phyloP scores from a whole-genome alignment of 2,329 filamentous ascomycete species.

The Scedosporium aurantiacum region DNA sequence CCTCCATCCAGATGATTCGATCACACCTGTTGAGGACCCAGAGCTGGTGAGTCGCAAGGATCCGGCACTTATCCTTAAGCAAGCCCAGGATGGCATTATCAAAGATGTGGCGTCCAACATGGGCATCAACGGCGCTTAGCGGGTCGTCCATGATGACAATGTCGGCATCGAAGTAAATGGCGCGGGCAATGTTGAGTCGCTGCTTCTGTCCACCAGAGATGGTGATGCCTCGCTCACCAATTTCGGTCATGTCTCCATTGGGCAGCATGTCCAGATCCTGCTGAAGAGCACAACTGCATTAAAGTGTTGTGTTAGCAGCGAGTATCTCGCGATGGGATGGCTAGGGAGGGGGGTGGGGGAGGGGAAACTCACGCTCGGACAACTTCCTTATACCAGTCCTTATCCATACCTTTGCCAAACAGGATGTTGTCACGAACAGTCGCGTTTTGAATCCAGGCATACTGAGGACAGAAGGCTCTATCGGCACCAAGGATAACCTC shows the following conservation, averaged over 20 bases:
- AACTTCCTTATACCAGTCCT: conserved; percentile 73
- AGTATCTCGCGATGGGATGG: not conserved
- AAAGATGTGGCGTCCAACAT: conserved; percentile 69
- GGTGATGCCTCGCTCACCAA: conserved; percentile 90
- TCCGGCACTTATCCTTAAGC: conserved; percentile 76
- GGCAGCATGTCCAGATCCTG: conserved; percentile 91
- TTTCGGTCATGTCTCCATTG: conserved; percentile 77
- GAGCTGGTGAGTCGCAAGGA: conserved; percentile 89
- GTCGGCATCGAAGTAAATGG: conserved; percentile 59
- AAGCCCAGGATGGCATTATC: conserved; percentile 88
- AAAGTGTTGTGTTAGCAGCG: conserved; percentile 6
- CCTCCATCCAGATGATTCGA: conserved; percentile 86
- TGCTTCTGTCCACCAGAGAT: conserved; percentile 95
- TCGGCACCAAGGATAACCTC: conserved; percentile 65
- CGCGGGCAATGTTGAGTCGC: conserved; percentile 82
- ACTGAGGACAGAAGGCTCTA: conserved; percentile 87
- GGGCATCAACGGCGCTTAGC: conserved; percentile 57
- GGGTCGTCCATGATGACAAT: conserved; percentile 61
- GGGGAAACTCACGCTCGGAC: conserved; percentile 52
- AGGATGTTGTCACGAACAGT: conserved; percentile 80
- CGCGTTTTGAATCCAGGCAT: conserved; percentile 95
- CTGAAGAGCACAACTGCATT: conserved; percentile 58
- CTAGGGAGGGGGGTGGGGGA: not conserved
- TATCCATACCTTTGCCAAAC: conserved; percentile 71
- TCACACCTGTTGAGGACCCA: conserved; percentile 88